phyloP scores from a whole-genome alignment of 768 basidiomycete genomes.

The Exidia glandulosa region DNA sequence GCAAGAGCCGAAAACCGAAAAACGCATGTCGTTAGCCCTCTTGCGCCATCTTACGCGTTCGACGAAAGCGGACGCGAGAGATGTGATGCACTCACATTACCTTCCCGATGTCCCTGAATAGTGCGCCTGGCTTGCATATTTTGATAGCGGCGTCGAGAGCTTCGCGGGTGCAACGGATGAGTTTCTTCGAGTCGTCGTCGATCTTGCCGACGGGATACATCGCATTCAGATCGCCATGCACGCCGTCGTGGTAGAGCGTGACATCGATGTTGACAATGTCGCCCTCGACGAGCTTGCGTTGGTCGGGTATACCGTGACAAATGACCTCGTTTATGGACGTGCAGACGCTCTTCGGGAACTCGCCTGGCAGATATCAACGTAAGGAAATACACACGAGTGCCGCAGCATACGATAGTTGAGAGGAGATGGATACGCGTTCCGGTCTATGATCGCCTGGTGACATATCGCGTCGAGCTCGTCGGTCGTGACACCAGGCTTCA shows the following conservation, averaged over 20 bases:
- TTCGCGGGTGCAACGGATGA: slow-evolving; percentile 74
- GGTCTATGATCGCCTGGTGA: slow-evolving; percentile 82
- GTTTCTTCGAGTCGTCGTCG: slow-evolving; percentile 69
- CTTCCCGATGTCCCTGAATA: slow-evolving; percentile 83
- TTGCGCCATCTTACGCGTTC: neutral
- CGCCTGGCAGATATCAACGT: neutral
- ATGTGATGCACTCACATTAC: slow-evolving; percentile 53
- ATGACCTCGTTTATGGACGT: slow-evolving; percentile 92
- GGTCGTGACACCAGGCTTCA: slow-evolving; percentile 89
- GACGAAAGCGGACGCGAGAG: neutral
- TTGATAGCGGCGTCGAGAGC: slow-evolving; percentile 84
- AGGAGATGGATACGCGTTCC: slow-evolving; percentile 89
- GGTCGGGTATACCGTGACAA: slow-evolving; percentile 94
- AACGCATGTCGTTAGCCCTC: slow-evolving; percentile 1
- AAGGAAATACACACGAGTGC: slow-evolving; percentile 77
- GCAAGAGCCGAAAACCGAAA: neutral
- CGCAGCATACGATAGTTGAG: slow-evolving; percentile 86
- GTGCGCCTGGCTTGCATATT: slow-evolving; percentile 84
- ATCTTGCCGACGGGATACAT: slow-evolving; percentile 85
- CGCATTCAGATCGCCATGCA: slow-evolving; percentile 86
- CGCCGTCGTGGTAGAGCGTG: slow-evolving; percentile 71
- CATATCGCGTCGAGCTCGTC: slow-evolving; percentile 92
- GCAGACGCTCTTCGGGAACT: neutral
- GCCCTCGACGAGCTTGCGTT: slow-evolving; percentile 72
- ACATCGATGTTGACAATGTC: slow-evolving; percentile 96